phyloP scores from a whole-genome alignment of 2,329 filamentous ascomycete species.

The Cladosporium sp. region DNA sequence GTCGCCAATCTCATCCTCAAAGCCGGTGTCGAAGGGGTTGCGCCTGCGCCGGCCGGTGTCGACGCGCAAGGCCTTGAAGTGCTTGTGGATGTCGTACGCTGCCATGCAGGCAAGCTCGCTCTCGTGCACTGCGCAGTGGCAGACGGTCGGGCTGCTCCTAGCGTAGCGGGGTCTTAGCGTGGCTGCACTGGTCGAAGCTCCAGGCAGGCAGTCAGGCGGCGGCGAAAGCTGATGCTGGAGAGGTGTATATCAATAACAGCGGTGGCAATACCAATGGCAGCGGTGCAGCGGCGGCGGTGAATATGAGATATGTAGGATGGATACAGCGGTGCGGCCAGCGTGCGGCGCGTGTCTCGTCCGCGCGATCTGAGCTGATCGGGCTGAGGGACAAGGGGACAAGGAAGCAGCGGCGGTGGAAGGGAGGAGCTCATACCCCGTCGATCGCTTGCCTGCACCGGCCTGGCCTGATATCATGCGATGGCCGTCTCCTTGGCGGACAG shows the following conservation, averaged over 20 bases:
- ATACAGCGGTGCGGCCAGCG: neutral
- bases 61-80: constrained; percentile 30
- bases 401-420: neutral
- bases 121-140: neutral
- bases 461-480: neutral
- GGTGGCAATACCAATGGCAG: no score
- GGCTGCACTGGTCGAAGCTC: neutral
- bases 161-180: constrained; percentile 4
- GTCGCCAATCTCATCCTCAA: constrained; percentile 27
- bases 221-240: neutral
- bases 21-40: constrained; percentile 31
- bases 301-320: no score
- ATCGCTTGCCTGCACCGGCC: neutral
- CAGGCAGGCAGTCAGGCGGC: neutral
- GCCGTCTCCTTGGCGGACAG: neutral
- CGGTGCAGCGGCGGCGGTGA: no score
- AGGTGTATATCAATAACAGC: neutral
- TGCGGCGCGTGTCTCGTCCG: neutral
- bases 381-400: neutral
- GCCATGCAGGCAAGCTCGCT: constrained; percentile 23
- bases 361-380: neutral
- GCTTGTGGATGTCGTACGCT: constrained; percentile 28
- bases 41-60: constrained; percentile 27
- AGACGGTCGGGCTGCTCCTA: neutral
- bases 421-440: neutral